These are phyloP conservation scores for Naematelia aurantialba DNA, from an alignment of 768 basidiomycete species.

Conservation along the genomic window DNA sequence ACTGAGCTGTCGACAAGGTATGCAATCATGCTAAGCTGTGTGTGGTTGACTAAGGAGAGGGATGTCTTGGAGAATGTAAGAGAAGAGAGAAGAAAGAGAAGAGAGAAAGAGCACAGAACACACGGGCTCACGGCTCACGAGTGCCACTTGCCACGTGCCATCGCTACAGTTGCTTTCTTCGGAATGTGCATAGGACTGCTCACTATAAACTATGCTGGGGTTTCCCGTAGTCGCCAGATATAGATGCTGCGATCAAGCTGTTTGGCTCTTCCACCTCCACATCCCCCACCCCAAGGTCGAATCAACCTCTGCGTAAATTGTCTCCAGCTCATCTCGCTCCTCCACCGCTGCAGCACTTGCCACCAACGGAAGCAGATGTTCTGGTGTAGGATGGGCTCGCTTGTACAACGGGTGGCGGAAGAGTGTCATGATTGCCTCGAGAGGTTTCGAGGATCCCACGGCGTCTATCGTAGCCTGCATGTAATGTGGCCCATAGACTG, in stretches of 20 bases:
- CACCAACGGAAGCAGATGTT: constrained; percentile 77
- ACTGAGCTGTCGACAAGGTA: background rate
- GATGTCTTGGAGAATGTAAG: background rate
- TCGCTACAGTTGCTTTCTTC: no score
- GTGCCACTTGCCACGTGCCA: no score
- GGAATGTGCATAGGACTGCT: no score
- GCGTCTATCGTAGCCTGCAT: constrained; percentile 14
- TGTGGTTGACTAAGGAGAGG: background rate
- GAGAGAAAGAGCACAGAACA: background rate
- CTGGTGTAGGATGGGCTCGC: constrained; percentile 67
- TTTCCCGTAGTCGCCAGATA: background rate
- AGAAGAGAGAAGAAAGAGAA: background rate
- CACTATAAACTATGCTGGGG: no score
- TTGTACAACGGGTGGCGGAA: constrained; percentile 63
- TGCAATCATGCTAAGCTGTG: background rate
- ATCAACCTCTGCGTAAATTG: constrained; percentile 29
- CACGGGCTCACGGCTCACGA: no score
- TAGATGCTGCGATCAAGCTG: background rate
- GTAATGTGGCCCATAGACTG: background rate
- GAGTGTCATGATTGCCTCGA: constrained; percentile 49
- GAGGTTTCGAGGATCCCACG: constrained; percentile 12
- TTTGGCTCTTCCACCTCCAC: constrained; percentile 26
- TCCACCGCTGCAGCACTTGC: constrained; percentile 71
- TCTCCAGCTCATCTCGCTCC: constrained; percentile 50
- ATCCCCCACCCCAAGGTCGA: constrained; percentile 46